Conservation (phyloP, 108 stramenopile species). For the Skeletonema potamos region DNA sequence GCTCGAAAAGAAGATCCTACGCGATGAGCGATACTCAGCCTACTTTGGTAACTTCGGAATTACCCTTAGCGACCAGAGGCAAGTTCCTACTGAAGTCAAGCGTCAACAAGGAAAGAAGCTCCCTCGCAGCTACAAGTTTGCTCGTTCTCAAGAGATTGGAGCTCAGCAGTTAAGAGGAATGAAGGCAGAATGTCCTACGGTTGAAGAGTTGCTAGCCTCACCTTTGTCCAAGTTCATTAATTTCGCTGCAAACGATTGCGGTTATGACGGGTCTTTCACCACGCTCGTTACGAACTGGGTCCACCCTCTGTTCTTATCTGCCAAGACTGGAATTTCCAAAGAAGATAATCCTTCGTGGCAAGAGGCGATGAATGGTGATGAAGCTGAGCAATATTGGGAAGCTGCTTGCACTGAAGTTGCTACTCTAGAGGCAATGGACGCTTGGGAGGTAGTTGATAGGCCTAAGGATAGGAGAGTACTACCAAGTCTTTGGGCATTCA, state of each 20-base stretch:
- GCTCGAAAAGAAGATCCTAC: no score
- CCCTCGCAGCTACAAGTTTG: background rate
- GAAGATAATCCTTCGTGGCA: constrained; percentile 37
- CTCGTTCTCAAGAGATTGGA: background rate
- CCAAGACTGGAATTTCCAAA: background rate
- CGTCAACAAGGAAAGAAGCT: background rate
- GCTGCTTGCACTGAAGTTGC: constrained; percentile 24
- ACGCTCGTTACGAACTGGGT: background rate
- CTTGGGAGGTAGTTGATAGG: constrained; percentile 21
- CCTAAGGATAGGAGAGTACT: background rate
- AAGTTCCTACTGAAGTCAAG: no score
- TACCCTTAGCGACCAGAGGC: no score
- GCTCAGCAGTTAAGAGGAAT: background rate
- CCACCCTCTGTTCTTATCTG: background rate
- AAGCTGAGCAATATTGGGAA: constrained; percentile 24
- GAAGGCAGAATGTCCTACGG: background rate
- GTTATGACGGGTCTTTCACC: background rate
- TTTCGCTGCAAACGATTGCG: background rate
- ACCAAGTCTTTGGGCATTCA: constrained; percentile 42
- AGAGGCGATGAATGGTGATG: constrained; percentile 43
- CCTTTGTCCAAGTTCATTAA: background rate
- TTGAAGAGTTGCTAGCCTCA: background rate
- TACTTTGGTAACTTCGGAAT: no score
- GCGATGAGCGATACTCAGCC: no score
- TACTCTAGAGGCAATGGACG: constrained; percentile 12